Percentiles rank a stretch among this genome's conserved stretches.
Conservation (phyloP, 164 flowering plant genomes). For the Vitis riparia region DNA sequence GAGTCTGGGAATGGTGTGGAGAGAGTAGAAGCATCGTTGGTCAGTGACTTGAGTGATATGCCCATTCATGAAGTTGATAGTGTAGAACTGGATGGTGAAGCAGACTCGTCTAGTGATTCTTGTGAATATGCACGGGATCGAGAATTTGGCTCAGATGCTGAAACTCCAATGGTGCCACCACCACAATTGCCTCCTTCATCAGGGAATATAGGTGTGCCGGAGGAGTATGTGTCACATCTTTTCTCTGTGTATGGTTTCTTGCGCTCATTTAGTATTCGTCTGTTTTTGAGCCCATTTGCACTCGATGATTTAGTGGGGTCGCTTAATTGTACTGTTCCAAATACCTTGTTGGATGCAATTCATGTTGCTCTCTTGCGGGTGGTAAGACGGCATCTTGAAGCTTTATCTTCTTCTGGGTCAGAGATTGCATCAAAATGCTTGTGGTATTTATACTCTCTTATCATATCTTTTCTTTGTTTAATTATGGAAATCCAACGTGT, state of each 20-base stretch:
- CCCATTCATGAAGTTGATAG: constrained; percentile 23
- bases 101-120: constrained; percentile 62
- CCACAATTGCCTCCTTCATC: constrained; percentile 80
- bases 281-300: constrained; percentile 79
- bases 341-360: constrained; percentile 75
- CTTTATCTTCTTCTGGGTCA: constrained; percentile 61
- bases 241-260: constrained; percentile 79
- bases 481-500: no score
- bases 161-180: constrained; percentile 38
- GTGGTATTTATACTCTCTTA: constrained; percentile 49
- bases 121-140: constrained; percentile 36
- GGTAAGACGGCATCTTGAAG: constrained; percentile 57
- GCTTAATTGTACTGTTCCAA: constrained; percentile 55
- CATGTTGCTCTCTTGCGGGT: constrained; percentile 79
- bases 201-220: constrained; percentile 73
- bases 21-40: constrained; percentile 21
- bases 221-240: constrained; percentile 69
- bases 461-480: not conserved
- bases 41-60: constrained; percentile 29
- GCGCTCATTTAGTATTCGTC: constrained; percentile 69
- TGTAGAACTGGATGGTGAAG: constrained; percentile 33
- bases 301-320: constrained; percentile 92
- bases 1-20: constrained; percentile 16
- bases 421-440: constrained; percentile 69
- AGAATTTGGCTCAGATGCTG: constrained; percentile 25